Base-by-base conservation (phyloP, 148 eudicot genomes). In the Cornus controversa region DNA sequence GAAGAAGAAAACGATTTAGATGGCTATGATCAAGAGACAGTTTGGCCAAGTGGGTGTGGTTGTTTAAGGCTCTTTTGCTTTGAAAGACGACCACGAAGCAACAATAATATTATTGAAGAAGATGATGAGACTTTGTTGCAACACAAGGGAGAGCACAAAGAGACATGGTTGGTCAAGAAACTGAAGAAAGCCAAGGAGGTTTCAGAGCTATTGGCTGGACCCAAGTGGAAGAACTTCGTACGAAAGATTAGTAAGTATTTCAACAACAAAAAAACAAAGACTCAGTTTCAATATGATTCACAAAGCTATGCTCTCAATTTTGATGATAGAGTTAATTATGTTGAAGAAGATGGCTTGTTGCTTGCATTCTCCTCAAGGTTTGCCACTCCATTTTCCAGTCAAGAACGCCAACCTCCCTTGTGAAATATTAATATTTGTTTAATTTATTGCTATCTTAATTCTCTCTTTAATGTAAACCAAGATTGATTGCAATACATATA, bases 181-280 rank as follows among this genome's bases (percentile, higher is more conserved):
- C 40, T 87, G 10, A 87, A 81, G 78, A 78, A 78, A 69, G 58
- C 82, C 23, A 89, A 81, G 78, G 93, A 87, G 70, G 75, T 69
- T 8, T 85, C 97, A 5, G 98, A 94, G 80, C 28, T 85, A 4
- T 81, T 89, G 9, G 94, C 94, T 0, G 97, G 98, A 29, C 98
- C 97, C n/a, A 94, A 89, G 58, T 94, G 98, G 98, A 94, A 94
- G 89, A 94, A 90, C 77, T 86, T 94, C 8, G 60, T 92, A 0
- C 79, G 97, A 45, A 92, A 79, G 67, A 70, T 90, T 1, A 87
- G 98, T 10, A 89, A 78, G 34, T 70, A 87, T 45, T 85, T 83
- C 8, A 81, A 73, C 70, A 75, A 74, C 45, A 88, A 69, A 24
- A 69, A 34, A 40, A 5, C 50, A 13, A 74, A 37, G 47, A 42